A percentile compares a stretch with the other conserved stretches of the same genome.
Evolutionary conservation across 2,329 filamentous ascomycete genomes (phyloP).

Genomic region (Drechslerella stenobrocha): DNA sequence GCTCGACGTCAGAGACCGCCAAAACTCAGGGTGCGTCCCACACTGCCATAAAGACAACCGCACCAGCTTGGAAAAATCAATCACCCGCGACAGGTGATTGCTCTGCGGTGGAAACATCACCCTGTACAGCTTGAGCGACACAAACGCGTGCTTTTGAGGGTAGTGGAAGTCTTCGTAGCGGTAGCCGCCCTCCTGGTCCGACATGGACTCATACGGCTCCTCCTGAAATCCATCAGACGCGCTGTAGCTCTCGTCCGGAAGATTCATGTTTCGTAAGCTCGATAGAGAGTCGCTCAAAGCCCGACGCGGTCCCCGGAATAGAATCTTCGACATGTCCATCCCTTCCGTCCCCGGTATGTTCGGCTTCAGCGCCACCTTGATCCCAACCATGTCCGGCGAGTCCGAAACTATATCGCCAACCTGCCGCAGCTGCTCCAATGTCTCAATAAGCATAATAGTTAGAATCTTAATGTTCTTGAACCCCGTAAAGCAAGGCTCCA

Average conservation of each 20-base stretch:
- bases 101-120: slow-evolving; percentile 47
- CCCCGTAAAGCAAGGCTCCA: slow-evolving; percentile 47
- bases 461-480: slow-evolving; percentile 48
- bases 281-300: slow-evolving; percentile 43
- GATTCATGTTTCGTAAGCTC: slow-evolving; percentile 41
- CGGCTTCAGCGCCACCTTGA: slow-evolving; percentile 47
- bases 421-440: slow-evolving; percentile 38
- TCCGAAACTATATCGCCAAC: slow-evolving; percentile 48
- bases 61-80: slow-evolving; percentile 45
- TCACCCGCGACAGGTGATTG: slow-evolving; percentile 45
- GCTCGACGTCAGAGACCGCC: slow-evolving; percentile 41
- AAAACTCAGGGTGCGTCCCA: slow-evolving; percentile 44
- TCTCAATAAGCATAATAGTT: slow-evolving; percentile 48
- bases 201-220: slow-evolving; percentile 45
- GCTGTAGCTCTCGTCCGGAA: slow-evolving; percentile 47
- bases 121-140: slow-evolving; percentile 47
- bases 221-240: slow-evolving; percentile 46
- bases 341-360: slow-evolving; percentile 46
- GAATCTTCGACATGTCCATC: slow-evolving; percentile 48
- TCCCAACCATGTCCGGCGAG: slow-evolving; percentile 48
- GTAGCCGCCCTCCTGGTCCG: slow-evolving; percentile 37
- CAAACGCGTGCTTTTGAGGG: slow-evolving; percentile 47
- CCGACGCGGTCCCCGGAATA: slow-evolving; percentile 41
- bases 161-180: slow-evolving; percentile 46
- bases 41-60: slow-evolving; percentile 46